Base-by-base conservation (phyloP, 2,329 filamentous ascomycete species). In the Grosmannia huntii region DNA sequence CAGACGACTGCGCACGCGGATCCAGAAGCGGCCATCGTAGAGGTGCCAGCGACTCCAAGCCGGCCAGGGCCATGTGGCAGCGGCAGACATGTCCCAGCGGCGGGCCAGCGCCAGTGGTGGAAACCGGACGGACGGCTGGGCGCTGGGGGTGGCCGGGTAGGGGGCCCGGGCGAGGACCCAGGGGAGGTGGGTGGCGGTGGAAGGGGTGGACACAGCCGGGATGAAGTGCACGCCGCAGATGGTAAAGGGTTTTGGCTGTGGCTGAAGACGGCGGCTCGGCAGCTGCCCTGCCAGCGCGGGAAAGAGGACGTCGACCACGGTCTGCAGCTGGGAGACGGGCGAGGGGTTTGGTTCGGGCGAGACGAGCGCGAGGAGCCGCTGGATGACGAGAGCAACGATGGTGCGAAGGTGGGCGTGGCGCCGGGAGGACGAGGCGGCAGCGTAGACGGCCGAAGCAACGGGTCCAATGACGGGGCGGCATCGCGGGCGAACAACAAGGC, bases 1-100 rank as follows among this genome's bases (percentile, higher is more conserved):
- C 7, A 75, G 68, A 5, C 75, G 73, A 53, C 73, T 69, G 23
- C 69, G 68, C 11, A 82, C 58, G 19, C 75, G 72, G 19, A 85
- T 68, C 83, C 83, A 86, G 68, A 77, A 86, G 2, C 83, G 79
- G 0, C 81, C 79, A 66, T 86, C 83, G 71, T 76, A 86, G 57
- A 78, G 66, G 53, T 64, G 60, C 69, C 73, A 74, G 1, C 56
- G 61, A 41, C 58, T 60, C 70, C 69, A 72, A 3, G n/a, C 5
- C 1, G 63, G 59, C 67, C 68, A 68, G 9, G 61, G 60, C 67
- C 67, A 69, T 7, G 28, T 2, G 55, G 38, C 12, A 4, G 46
- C 51, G 6, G 57, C 58, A 21, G 53, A 25, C 19, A 52, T 53
- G 25, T 41, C 46, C 48, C 60, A 60, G 21, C 62, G 60, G 58